Evolutionary conservation across 805 yeast species (phyloP), one percentile per base, ranked within the genome.

Genomic region (Candida endomychidarum): DNA sequence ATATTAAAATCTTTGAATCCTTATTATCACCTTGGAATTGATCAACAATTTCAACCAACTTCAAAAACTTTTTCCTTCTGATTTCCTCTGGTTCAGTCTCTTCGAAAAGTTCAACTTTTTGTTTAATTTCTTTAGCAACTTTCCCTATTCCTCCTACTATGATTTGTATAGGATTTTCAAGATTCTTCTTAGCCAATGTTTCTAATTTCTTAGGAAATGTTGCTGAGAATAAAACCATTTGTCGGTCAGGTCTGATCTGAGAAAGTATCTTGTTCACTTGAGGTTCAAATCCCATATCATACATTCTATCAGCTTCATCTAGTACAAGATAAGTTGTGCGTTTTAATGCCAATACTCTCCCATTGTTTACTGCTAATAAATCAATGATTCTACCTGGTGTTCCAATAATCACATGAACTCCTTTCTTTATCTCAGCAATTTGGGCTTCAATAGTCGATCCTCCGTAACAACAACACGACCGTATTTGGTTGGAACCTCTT

Each of bases 341-440:
- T 20, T 69, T 64, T 5, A 93, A 67, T 45, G 80, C 81, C 3
- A 85, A 71, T 1, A 89, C 77, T 37, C 87, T 72, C 0, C 97
- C 97, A 26, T 77, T 65, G 56, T 91, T 91, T 3, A 95, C 83
- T 2, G 95, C 80, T 21, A 93, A 63, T 29, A 93, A 64, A 61
- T 93, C 99, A 40, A 93, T 91, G 49, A 93, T 75, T 44, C 99
- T 69, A 1, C 99, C 99, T 0, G 99, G 99, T 0, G 99, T 93
- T 2, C 96, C 95, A 10, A 93, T 89, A 2, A 91, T 68, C 11
- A 93, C 71, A 43, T 89, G 88, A 10, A 82, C 80, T 0, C 93
- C 91, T 41, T 78, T 77, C 52, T 86, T 87, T 43, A 91, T 57
- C 16, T 78, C 85, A 2, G 88, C 81, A 34, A 91, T 90, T 54